Evolutionary conservation across 352 stramenopile genomes (phyloP), one percentile per base, ranked within the genome.

Genomic region (Phytophthora tubulina): DNA sequence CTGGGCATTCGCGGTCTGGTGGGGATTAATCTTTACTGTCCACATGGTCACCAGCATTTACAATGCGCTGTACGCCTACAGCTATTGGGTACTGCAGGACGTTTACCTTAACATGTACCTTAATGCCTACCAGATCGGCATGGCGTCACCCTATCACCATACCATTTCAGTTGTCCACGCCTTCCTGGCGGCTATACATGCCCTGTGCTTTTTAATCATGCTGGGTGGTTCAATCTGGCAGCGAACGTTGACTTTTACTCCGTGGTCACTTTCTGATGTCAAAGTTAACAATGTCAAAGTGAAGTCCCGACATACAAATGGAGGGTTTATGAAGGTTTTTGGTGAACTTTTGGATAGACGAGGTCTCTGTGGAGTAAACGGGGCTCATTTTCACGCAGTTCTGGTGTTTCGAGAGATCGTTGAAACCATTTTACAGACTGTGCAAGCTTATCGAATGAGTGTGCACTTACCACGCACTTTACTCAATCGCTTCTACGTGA

Each of bases 401-500:
- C 48, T 78, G 6, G 42, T 76, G 5, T 38, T 14, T 6, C 64
- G 73, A 1, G 73, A 80, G 35, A 44, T 78, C 5, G 15, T 72
- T 2, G 73, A 80, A 46, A 73, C 73, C 0, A 39, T 49, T 0
- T 53, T 80, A 31, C 73, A 80, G n/a, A 66, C 64, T 9, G 13
- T 75, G 3, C 73, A 80, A 55, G 69, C 69, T 2, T 77, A 78
- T 45, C 59, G 60, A 0, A 80, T 80, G 73, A 80, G 73, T 51
- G 30, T 45, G 6, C 39, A 70, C 17, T 59, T 80, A 5, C 57
- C 73, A 15, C 50, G 64, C 5, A 57, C 59, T 3, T 48, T 72
- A 33, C 57, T 85, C n/a, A 80, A 85, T 41, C 61, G 67, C 2
- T 70, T 82, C 15, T 79, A 78, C 42, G 78, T 80, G 0, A 17